Evolutionary conservation across 441 rosid genomes (phyloP), one percentile per base, ranked within the genome.

Genomic region (Kokia cookei): DNA sequence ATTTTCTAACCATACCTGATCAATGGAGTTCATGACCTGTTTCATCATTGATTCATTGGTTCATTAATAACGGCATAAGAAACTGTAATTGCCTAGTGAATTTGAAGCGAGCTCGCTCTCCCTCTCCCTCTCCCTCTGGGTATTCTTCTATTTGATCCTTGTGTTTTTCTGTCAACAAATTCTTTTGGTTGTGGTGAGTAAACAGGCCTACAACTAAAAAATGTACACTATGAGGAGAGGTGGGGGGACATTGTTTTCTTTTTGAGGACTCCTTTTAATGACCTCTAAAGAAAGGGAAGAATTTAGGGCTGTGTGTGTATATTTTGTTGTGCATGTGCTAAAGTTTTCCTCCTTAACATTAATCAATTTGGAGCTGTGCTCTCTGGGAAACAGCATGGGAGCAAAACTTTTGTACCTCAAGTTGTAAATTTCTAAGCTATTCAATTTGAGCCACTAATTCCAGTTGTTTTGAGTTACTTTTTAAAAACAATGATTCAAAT

Each of bases 1-100:
- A 96, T 78, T 96, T 96, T 76, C 97, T 96, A 40, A 91, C 97
- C 0, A 89, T 93, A 42, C 99, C 98, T 24, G 90, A 91, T 83
- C 93, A 89, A 66, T 93, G 95, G 98, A 86, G 89, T 26, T 85
- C 92, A 35, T 91, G 90, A 86, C 45, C 69, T 26, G 71, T 51
- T 67, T 65, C 59, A 58, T 47, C 9, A 59, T 53, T 67, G 73
- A 81, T 85, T 85, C 80, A 78, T 84, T 80, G 76, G 62, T 82
- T 86, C 66, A 70, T 75, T 74, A 55, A 71, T 73, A 77, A 85
- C 43, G 54, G 65, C 48, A 29, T 27, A 72, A 57, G 19, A 35
- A 72, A 63, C 73, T 45, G 61, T 68, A 74, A 70, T 37, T 73
- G 70, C 74, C 72, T 68, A 68, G 68, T 74, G 69, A 80, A 69